Conservation (phyloP, 768 basidiomycete species). For the Glaciozyma antarctica region DNA sequence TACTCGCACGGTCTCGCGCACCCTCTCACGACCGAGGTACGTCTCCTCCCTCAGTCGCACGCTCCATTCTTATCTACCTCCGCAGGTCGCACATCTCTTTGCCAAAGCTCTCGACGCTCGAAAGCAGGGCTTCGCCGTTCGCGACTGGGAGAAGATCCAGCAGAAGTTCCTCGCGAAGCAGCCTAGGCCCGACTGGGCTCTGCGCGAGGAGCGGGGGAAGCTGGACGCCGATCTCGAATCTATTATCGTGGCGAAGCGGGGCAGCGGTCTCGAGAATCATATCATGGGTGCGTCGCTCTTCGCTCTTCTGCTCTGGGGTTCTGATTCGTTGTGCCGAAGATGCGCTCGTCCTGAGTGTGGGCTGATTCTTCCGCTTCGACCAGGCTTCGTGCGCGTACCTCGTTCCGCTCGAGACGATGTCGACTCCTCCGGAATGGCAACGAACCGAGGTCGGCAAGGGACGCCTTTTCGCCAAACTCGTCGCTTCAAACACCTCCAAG, state of each 20-base stretch:
- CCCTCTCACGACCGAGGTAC: conserved; percentile 10
- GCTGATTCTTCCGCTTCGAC: not conserved
- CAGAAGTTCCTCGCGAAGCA: not conserved
- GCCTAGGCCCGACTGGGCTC: conserved; percentile 3
- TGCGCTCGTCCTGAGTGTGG: not conserved
- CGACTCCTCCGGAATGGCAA: too few relatives aligned
- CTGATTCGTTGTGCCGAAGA: not conserved
- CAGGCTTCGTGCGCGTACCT: conserved; percentile 21
- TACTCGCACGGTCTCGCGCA: conserved; percentile 14
- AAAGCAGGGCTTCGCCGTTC: conserved; percentile 23
- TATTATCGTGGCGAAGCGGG: not conserved
- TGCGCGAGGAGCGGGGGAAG: conserved; percentile 3
- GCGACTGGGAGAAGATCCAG: conserved; percentile 8
- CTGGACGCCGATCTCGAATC: not conserved
- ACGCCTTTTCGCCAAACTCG: too few relatives aligned
- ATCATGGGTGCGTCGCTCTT: conserved; percentile 14
- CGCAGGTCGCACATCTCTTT: conserved; percentile 20
- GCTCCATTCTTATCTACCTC: not conserved
- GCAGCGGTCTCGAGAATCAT: not conserved
- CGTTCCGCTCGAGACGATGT: not conserved
- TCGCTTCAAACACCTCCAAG: too few relatives aligned
- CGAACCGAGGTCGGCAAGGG: too few relatives aligned
- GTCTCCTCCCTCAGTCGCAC: not conserved
- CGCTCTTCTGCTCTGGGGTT: not conserved
- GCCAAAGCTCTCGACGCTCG: conserved; percentile 23